Evolutionary conservation across 768 basidiomycete genomes (phyloP).

Genomic region (Kwoniella sp.): DNA sequence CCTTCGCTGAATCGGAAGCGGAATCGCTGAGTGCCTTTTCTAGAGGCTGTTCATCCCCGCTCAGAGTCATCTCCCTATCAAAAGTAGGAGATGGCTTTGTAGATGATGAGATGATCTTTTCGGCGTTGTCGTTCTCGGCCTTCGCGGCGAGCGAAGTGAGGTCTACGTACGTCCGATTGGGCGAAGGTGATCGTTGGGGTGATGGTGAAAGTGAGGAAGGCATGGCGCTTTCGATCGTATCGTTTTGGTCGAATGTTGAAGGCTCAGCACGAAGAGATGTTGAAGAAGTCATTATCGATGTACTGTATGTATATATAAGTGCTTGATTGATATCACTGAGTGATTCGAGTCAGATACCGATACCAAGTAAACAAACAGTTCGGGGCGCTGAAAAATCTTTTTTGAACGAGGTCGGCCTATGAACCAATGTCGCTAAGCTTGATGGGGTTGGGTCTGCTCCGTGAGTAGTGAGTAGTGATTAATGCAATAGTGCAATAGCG

Average conservation of each 20-base stretch:
- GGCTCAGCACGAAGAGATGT: background rate
- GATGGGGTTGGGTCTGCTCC: too few relatives aligned
- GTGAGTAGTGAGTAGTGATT: too few relatives aligned
- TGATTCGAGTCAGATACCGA: too few relatives aligned
- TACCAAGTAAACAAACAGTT: too few relatives aligned
- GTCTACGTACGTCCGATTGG: slow-evolving; percentile 12
- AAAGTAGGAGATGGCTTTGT: background rate
- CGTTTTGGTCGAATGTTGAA: slow-evolving; percentile 5
- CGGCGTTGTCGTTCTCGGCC: background rate
- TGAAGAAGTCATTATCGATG: too few relatives aligned
- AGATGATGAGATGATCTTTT: slow-evolving; percentile 3
- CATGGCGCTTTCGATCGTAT: slow-evolving; percentile 7
- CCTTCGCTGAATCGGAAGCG: too few relatives aligned
- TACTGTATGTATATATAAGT: too few relatives aligned
- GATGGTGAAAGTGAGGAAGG: slow-evolving; percentile 1
- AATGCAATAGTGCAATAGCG: too few relatives aligned
- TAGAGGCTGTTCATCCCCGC: background rate
- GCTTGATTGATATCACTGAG: too few relatives aligned
- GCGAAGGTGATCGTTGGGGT: slow-evolving; percentile 11
- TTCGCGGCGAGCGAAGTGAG: background rate
- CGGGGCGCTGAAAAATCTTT: too few relatives aligned
- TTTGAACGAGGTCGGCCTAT: too few relatives aligned
- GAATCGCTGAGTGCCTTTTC: slow-evolving; percentile 3
- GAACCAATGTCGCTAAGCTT: too few relatives aligned
- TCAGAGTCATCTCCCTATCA: background rate